Conservation (phyloP, 768 basidiomycete genomes). For the Boletus speciosus region DNA sequence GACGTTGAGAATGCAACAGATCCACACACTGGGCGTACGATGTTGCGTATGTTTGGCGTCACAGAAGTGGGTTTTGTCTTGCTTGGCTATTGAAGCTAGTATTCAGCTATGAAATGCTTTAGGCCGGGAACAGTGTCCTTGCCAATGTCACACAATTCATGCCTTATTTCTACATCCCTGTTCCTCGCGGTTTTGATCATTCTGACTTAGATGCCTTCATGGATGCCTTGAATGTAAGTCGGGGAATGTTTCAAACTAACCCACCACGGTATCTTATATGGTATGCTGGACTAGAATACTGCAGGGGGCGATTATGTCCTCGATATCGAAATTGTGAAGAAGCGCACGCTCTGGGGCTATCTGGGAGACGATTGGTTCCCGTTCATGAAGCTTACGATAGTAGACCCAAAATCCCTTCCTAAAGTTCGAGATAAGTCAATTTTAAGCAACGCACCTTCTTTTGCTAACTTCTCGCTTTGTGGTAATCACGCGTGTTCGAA, state of each 20-base stretch:
- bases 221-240: constrained; percentile 70
- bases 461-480: constrained; percentile 12
- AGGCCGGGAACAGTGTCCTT: constrained; percentile 89
- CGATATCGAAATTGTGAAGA: constrained; percentile 55
- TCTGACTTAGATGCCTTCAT: constrained; percentile 65
- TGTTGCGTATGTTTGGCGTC: constrained; percentile 81
- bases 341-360: constrained; percentile 85
- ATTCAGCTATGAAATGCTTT: background rate
- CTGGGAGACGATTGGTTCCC: constrained; percentile 71
- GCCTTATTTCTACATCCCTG: constrained; percentile 91
- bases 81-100: background rate
- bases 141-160: constrained; percentile 77
- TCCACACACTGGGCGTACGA: constrained; percentile 37
- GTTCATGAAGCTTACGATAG: constrained; percentile 82
- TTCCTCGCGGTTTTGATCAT: constrained; percentile 76
- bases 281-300: constrained; percentile 12
- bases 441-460: background rate
- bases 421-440: constrained; percentile 85
- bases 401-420: constrained; percentile 72
- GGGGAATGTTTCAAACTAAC: background rate
- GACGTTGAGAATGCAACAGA: constrained; percentile 76
- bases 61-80: constrained; percentile 57
- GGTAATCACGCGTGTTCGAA: constrained; percentile 61
- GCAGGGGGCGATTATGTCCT: constrained; percentile 41
- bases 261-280: background rate